Conservation (phyloP, 176 grass and related monocot genomes). For the Juncus effusus region DNA sequence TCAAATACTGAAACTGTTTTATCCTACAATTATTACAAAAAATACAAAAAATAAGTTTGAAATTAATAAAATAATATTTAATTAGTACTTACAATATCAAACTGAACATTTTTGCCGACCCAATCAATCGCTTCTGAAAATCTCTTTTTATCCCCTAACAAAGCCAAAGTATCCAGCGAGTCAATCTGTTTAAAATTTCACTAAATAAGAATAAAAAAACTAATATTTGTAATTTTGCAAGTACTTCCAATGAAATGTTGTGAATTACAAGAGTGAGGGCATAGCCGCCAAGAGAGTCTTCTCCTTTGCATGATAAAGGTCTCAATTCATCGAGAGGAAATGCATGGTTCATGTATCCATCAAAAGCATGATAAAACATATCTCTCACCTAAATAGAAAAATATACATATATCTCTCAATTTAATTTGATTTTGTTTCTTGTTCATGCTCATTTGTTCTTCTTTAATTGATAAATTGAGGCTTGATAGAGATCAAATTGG, state of each 20-base stretch:
- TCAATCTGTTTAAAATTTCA: constrained; percentile 55
- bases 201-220: constrained; percentile 17
- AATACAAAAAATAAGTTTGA: background rate
- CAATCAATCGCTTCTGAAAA: constrained; percentile 81
- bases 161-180: constrained; percentile 89
- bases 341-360: constrained; percentile 93
- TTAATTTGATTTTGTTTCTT: too few species aligned
- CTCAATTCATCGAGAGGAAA: constrained; percentile 94
- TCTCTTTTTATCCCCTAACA: constrained; percentile 73
- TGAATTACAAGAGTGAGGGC: constrained; percentile 88
- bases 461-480: constrained; percentile 1
- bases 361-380: constrained; percentile 99
- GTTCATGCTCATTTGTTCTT: constrained; percentile 5
- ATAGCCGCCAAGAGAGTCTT: constrained; percentile 94
- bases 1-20: constrained; percentile 99
- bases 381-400: constrained; percentile 56
- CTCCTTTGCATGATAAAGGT: constrained; percentile 88
- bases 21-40: constrained; percentile 43
- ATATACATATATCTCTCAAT: background rate
- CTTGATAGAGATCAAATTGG: background rate
- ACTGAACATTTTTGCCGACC: constrained; percentile 82
- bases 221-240: background rate
- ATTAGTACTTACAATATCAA: constrained; percentile 81
- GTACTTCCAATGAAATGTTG: background rate
- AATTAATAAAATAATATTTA: background rate